phyloP scores from a whole-genome alignment of 2,329 filamentous ascomycete species.

The Plectosphaerella cucumerina region DNA sequence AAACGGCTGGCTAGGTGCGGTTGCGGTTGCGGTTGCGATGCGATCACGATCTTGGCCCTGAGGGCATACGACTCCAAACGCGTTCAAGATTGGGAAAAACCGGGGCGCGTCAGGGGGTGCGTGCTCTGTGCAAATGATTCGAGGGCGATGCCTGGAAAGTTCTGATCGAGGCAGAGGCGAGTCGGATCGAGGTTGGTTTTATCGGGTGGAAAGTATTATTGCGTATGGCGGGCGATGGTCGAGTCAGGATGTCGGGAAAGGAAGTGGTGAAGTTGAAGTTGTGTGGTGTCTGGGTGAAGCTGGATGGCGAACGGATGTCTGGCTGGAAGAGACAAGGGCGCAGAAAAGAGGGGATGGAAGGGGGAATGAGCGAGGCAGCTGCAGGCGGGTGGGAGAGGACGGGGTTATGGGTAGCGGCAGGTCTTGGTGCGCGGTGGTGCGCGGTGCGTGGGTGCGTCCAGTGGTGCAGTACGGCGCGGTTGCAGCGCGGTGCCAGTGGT shows the following conservation, averaged over 20 bases:
- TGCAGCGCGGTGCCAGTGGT: too few species aligned
- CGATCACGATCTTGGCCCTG: conserved; percentile 3
- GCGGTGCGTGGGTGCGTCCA: too few species aligned
- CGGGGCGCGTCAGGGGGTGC: neutral
- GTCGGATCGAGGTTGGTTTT: too few species aligned
- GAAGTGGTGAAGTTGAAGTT: neutral
- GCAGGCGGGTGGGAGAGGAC: neutral
- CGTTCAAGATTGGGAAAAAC: neutral
- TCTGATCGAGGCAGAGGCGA: too few species aligned
- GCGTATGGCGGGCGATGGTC: too few species aligned
- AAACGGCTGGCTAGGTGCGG: conserved; percentile 3
- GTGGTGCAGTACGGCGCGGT: too few species aligned
- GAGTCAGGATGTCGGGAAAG: neutral
- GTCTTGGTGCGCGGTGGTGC: too few species aligned
- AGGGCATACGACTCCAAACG: neutral
- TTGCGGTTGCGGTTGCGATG: too few species aligned
- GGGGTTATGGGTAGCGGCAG: neutral
- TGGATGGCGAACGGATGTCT: neutral
- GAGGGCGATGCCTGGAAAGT: too few species aligned
- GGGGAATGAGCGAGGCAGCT: neutral
- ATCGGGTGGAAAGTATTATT: too few species aligned
- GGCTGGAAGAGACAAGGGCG: neutral
- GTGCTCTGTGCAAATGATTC: too few species aligned
- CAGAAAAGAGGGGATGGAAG: conserved; percentile 1
- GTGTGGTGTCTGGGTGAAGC: neutral